Conservation (phyloP, 768 basidiomycete species). For the Lentinula sp. region DNA sequence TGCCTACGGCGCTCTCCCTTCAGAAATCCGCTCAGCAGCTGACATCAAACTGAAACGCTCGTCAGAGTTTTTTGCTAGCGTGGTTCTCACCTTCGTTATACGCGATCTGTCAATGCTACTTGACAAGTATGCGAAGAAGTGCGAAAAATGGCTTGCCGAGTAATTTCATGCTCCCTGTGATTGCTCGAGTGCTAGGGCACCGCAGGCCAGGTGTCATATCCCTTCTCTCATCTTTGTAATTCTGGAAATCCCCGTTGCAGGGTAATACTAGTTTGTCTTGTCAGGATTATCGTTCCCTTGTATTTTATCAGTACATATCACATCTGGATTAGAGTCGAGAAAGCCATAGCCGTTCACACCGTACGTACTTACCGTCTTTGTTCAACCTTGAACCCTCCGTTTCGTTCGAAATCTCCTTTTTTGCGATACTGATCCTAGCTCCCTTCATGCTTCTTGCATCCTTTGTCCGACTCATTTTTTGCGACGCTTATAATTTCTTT, state of each 20-base stretch:
- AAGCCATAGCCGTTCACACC: not conserved
- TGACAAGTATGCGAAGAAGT: slow-evolving; percentile 92
- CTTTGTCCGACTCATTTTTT: not conserved
- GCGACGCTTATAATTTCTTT: not conserved
- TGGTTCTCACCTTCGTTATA: slow-evolving; percentile 86
- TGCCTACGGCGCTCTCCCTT: slow-evolving; percentile 65
- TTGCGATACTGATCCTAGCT: not conserved
- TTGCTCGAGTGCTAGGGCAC: not conserved
- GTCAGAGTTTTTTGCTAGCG: slow-evolving; percentile 89
- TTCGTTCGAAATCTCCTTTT: not conserved
- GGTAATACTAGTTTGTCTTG: not conserved
- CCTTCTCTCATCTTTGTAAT: not conserved
- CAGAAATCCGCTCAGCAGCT: slow-evolving; percentile 54
- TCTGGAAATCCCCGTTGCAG: not conserved
- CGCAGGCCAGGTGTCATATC: not conserved
- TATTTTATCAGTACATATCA: slow-evolving; percentile 8
- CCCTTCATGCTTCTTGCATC: not conserved
- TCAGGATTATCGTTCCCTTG: not conserved
- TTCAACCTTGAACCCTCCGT: not conserved
- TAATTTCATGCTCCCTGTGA: slow-evolving; percentile 27
- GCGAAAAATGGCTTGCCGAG: slow-evolving; percentile 88
- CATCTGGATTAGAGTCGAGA: slow-evolving; percentile 7
- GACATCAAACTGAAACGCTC: slow-evolving; percentile 74
- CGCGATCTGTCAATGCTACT: slow-evolving; percentile 79
- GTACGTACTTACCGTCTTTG: not conserved